Evolutionary conservation across 2,329 filamentous ascomycete genomes (phyloP), one percentile per base, ranked within the genome.

Genomic region (Calonectria multiphialidica): DNA sequence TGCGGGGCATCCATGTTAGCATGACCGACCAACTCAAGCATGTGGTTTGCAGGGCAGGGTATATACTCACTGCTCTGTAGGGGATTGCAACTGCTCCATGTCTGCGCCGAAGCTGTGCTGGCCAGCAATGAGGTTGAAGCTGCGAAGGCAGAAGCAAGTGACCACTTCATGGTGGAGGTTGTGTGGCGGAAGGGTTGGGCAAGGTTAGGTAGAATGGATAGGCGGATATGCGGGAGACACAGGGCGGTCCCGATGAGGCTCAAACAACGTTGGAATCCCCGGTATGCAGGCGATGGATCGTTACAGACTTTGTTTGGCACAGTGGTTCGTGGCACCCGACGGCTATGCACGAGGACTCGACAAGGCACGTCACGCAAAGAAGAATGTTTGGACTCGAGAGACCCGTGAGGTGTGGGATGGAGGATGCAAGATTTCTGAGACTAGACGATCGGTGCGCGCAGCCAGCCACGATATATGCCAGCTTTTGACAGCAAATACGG

Each of bases 81-180:
- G 23, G 84, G 84, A 66, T 86, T 86, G 75, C 84, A 86, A 71
- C 72, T 77, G 66, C 83, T 85, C 77, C 80, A 86, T 69, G 84
- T 86, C 71, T 86, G 84, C 7, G 84, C 84, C 35, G 79, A 78
- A 30, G 71, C 81, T 28, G 77, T 69, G 28, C 73, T 71, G 30
- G 78, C 61, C 44, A 82, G 70, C 47, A 82, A 75, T 47, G 77
- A 70, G 5, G 73, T 71, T 35, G 78, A 63, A 7, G 76, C 76
- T 23, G 76, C 76, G 9, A 77, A 30, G 35, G 71, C 72, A 18
- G 65, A 64, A 40, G 69, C 53, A 49, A 72, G 40, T 44, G 68
- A 62, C 74, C 79, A 76, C 68, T 75, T 78, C 79, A 80, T 80
- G 73, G 70, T 76, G 74, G 44, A 47, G 68, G 50, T 47, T 30